These are phyloP conservation scores for Setaria viridis DNA, from an alignment of 202 grass and related monocot genomes.

Conservation along the genomic window DNA sequence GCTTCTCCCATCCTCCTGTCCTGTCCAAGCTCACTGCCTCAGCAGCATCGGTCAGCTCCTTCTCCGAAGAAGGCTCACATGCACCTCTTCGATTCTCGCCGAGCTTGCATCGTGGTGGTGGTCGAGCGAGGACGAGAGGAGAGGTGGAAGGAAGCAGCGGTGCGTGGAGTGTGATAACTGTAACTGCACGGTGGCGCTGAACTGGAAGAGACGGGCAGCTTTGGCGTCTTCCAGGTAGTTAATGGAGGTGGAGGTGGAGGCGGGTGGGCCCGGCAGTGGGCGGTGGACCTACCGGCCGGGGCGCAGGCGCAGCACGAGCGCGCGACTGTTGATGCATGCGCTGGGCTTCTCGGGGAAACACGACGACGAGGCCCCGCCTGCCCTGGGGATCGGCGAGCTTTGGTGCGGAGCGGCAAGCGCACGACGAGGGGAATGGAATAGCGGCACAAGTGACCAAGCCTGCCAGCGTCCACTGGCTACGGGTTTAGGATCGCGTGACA, in stretches of 20 bases:
- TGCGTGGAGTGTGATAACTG: conserved; percentile 50
- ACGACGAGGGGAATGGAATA: conserved; percentile 49
- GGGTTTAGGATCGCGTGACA: conserved; percentile 13
- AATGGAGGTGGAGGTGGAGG: conserved; percentile 55
- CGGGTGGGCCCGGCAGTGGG: conserved; percentile 24
- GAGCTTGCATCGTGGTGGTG: background rate
- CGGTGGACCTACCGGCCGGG: conserved; percentile 24
- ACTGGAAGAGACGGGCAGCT: conserved; percentile 23
- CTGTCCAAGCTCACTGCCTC: background rate
- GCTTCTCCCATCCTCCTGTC: conserved; percentile 47
- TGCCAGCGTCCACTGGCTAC: background rate
- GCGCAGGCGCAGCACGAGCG: conserved; percentile 30
- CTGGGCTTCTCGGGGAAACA: conserved; percentile 12
- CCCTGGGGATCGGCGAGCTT: conserved; percentile 46
- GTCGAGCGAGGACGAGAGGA: conserved; percentile 6
- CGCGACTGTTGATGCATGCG: conserved; percentile 47
- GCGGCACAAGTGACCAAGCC: conserved; percentile 22
- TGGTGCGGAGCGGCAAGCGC: conserved; percentile 33
- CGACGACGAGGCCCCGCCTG: conserved; percentile 2
- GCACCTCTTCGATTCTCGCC: conserved; percentile 3
- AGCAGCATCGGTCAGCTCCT: background rate
- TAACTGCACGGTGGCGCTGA: conserved; percentile 50
- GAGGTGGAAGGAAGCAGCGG: background rate
- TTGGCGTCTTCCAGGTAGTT: conserved; percentile 49
- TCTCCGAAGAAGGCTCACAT: background rate